A percentile compares a stretch with the other conserved stretches of the same genome.
phyloP scores from a whole-genome alignment of 441 rosid genomes.

The Hura crepitans region DNA sequence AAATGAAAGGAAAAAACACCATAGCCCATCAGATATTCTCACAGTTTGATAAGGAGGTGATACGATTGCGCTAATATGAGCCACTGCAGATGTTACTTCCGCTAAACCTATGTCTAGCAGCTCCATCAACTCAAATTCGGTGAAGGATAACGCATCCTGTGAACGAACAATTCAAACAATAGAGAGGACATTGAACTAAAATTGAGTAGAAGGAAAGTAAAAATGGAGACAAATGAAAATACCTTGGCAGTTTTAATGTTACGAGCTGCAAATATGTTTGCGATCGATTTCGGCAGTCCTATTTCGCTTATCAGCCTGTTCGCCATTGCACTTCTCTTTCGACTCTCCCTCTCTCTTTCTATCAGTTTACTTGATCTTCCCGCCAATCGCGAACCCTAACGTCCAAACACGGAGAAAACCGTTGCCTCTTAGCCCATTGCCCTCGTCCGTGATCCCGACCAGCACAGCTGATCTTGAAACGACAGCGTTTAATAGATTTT shows the following conservation, averaged over 20 bases:
- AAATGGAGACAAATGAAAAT: background rate
- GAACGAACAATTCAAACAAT: constrained; percentile 1
- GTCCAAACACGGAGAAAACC: no score
- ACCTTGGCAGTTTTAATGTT: constrained; percentile 72
- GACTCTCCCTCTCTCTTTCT: no score
- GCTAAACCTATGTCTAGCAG: constrained; percentile 53
- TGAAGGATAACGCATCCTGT: constrained; percentile 70
- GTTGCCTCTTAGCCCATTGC: no score
- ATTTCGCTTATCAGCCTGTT: constrained; percentile 58
- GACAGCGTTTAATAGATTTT: no score
- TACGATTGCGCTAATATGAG: constrained; percentile 51
- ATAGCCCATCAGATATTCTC: constrained; percentile 9
- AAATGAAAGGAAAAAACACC: background rate
- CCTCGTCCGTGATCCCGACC: no score
- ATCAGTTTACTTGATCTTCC: constrained; percentile 22
- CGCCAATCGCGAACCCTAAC: constrained; percentile 30
- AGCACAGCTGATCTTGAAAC: no score
- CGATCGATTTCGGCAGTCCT: constrained; percentile 47
- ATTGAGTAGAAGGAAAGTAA: background rate
- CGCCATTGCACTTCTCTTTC: constrained; percentile 39
- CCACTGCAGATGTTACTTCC: constrained; percentile 51
- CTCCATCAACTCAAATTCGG: constrained; percentile 82
- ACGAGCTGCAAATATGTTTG: constrained; percentile 65
- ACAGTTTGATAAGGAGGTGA: constrained; percentile 79
- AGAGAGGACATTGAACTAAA: background rate